phyloP scores from a whole-genome alignment of 2,329 filamentous ascomycete genomes.

The Atkinsonella texensis region DNA sequence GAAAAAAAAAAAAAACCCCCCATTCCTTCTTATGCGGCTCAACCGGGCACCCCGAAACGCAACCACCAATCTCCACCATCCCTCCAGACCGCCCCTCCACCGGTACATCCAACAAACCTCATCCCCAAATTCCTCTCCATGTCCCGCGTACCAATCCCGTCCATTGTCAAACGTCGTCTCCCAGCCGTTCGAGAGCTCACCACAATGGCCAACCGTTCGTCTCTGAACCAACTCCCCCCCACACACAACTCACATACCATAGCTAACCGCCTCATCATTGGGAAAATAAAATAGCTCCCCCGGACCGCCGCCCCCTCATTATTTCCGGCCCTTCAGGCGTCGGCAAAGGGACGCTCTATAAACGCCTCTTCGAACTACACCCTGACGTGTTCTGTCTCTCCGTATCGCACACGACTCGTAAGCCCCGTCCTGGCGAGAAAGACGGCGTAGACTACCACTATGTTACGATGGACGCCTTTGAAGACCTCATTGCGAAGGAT shows the following conservation, averaged over 20 bases:
- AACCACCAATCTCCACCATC: neutral
- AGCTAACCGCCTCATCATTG: neutral
- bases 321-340: constrained; percentile 69
- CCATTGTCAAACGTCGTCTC: neutral
- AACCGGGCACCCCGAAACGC: neutral
- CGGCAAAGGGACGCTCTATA: constrained; percentile 70
- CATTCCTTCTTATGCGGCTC: no score
- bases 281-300: constrained; percentile 15
- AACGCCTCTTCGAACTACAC: constrained; percentile 50
- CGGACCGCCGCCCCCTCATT: constrained; percentile 51
- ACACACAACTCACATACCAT: neutral
- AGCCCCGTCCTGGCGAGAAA: constrained; percentile 61
- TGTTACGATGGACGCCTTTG: constrained; percentile 53
- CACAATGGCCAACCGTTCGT: constrained; percentile 14
- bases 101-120: neutral
- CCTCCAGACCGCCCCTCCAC: neutral
- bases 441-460: constrained; percentile 77
- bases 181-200: constrained; percentile 1
- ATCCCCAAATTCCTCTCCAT: constrained; percentile 4
- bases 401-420: constrained; percentile 68
- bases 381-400: constrained; percentile 41
- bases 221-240: neutral
- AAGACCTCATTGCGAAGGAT: constrained; percentile 50
- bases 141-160: constrained; percentile 2
- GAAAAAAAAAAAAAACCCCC: no score